phyloP scores from a whole-genome alignment of 2,329 filamentous ascomycete genomes.

The Ophiostoma fasciatum region DNA sequence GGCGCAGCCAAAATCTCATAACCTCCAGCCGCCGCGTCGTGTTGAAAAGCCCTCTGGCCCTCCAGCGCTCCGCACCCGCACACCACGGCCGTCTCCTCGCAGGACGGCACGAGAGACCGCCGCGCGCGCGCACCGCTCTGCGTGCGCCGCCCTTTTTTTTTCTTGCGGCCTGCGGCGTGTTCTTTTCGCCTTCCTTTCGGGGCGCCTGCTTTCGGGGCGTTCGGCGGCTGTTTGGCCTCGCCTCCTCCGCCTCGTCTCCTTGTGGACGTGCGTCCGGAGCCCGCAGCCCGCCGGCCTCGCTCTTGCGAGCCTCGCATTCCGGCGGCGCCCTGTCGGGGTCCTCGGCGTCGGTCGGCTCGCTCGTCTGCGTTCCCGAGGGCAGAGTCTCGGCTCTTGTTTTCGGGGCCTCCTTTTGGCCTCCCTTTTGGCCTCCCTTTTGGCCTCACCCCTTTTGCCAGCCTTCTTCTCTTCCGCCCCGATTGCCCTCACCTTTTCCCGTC shows the following conservation, averaged over 20 bases:
- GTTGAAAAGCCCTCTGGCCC: not conserved
- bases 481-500: not conserved
- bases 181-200: no score
- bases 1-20: slow-evolving; percentile 7
- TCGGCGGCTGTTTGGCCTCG: no score
- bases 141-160: not conserved
- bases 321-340: no score
- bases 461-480: not conserved
- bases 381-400: not conserved
- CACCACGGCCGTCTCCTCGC: not conserved
- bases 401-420: not conserved
- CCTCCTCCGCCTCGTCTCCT: no score
- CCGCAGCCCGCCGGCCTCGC: no score
- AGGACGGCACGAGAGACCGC: not conserved
- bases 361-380: no score
- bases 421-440: not conserved
- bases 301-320: no score
- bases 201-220: no score
- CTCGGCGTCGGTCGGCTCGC: no score
- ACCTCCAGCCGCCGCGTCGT: not conserved
- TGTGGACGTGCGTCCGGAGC: no score
- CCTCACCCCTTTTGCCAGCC: not conserved
- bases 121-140: not conserved
- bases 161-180: no score
- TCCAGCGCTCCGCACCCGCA: not conserved